Percentiles rank a stretch among this genome's conserved stretches.
These are phyloP conservation scores for Candida railenensis DNA, from an alignment of 805 yeast genomes.

Conservation along the genomic window DNA sequence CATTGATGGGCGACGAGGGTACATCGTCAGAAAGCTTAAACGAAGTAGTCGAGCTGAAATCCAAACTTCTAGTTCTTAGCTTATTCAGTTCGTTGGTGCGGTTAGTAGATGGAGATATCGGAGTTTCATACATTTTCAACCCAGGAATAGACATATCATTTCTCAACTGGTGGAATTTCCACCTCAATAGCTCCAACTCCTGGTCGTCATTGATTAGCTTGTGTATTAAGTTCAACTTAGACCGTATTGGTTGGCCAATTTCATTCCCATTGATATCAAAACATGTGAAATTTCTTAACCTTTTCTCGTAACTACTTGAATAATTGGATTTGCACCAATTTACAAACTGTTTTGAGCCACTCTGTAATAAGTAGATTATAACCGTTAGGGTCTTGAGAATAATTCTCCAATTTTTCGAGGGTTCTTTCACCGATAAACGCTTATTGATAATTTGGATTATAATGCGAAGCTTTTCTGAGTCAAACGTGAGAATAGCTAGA, in stretches of 20 bases:
- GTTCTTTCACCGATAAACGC: constrained; percentile 28
- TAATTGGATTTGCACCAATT: constrained; percentile 44
- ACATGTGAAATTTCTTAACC: constrained; percentile 24
- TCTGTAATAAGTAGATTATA: constrained; percentile 48
- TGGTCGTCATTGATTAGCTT: constrained; percentile 28
- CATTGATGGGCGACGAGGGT: neutral
- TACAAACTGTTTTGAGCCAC: constrained; percentile 52
- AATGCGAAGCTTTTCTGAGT: constrained; percentile 34
- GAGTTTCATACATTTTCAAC: constrained; percentile 21
- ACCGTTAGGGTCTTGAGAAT: constrained; percentile 53
- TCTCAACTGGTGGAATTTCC: constrained; percentile 39
- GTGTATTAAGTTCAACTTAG: constrained; percentile 34
- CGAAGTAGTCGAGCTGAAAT: constrained; percentile 14
- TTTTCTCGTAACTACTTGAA: constrained; percentile 16
- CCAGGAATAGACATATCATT: constrained; percentile 44
- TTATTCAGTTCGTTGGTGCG: neutral
- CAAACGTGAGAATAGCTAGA: constrained; percentile 45
- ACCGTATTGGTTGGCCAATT: constrained; percentile 32
- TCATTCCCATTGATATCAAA: constrained; percentile 18
- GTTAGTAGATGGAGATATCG: neutral
- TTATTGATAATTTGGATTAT: constrained; percentile 41
- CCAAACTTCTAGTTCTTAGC: constrained; percentile 24
- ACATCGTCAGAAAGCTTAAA: neutral
- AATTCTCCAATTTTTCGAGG: constrained; percentile 31
- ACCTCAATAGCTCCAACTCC: constrained; percentile 38